A percentile compares a stretch with the other conserved stretches of the same genome.
phyloP scores from a whole-genome alignment of 495 filamentous ascomycete species.

The Penicillium ochrochloron region DNA sequence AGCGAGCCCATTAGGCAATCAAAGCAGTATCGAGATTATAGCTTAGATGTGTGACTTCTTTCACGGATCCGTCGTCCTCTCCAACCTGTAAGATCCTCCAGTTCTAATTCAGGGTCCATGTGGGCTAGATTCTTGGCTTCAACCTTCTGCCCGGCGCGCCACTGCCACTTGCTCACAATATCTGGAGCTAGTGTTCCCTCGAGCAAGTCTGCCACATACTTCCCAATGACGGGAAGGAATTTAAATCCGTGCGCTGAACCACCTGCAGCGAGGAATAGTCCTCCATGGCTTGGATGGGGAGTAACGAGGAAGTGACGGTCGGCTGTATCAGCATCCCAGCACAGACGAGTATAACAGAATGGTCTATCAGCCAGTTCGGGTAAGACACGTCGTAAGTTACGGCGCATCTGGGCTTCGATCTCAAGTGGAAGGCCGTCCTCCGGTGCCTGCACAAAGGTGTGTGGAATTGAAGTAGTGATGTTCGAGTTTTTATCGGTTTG shows the following conservation, averaged over 20 bases:
- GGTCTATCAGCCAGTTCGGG: constrained; percentile 30
- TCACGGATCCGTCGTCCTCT: constrained; percentile 28
- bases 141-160: constrained; percentile 22
- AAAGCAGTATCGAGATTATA: constrained; percentile 1
- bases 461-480: constrained; percentile 26
- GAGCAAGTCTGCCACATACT: constrained; percentile 59
- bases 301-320: constrained; percentile 59
- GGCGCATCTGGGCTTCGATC: constrained; percentile 29
- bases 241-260: constrained; percentile 59
- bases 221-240: constrained; percentile 61
- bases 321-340: constrained; percentile 41
- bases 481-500: constrained; percentile 10
- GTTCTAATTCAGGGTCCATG: constrained; percentile 30
- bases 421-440: constrained; percentile 25
- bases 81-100: constrained; percentile 30
- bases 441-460: constrained; percentile 20
- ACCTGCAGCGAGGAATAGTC: constrained; percentile 52
- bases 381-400: constrained; percentile 20
- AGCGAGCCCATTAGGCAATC: not conserved
- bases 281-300: constrained; percentile 42
- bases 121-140: constrained; percentile 29
- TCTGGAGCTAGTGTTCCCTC: constrained; percentile 21
- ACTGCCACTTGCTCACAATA: constrained; percentile 22
- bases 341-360: constrained; percentile 30
- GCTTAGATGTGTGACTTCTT: constrained; percentile 13